Percentiles rank a stretch among this genome's conserved stretches.
These are phyloP conservation scores for Benincasa hispida DNA, from an alignment of 306 rosid species.

Conservation along the genomic window DNA sequence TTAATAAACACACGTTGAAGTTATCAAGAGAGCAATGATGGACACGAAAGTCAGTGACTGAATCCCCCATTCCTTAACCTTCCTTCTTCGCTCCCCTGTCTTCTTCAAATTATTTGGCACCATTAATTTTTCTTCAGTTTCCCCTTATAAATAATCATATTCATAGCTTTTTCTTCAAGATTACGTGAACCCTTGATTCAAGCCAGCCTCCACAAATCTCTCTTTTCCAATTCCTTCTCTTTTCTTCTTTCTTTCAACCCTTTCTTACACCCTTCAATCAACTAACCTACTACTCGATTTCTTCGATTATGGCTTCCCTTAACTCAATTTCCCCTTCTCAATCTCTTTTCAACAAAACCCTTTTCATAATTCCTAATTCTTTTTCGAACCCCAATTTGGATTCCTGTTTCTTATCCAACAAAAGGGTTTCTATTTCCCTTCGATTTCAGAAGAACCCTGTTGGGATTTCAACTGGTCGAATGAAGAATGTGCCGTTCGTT, in stretches of 20 bases:
- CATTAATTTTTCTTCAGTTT: neutral
- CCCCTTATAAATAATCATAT: too few relatives aligned
- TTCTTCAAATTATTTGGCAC: neutral
- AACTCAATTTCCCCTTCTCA: slow-evolving; percentile 40
- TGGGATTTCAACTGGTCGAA: slow-evolving; percentile 13
- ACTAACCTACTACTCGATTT: neutral
- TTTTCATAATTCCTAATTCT: neutral
- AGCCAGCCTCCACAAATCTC: neutral
- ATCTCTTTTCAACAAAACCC: slow-evolving; percentile 18
- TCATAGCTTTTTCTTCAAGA: slow-evolving; percentile 28
- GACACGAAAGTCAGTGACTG: neutral
- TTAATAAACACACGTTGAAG: neutral
- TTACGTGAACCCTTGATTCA: slow-evolving; percentile 11
- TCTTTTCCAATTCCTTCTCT: neutral
- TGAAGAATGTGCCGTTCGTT: slow-evolving; percentile 26
- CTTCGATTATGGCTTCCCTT: slow-evolving; percentile 50
- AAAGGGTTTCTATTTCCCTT: neutral
- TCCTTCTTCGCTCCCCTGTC: neutral
- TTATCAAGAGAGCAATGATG: neutral
- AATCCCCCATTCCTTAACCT: neutral
- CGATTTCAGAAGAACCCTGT: neutral
- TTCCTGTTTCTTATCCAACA: slow-evolving; percentile 18
- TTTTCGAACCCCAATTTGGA: slow-evolving; percentile 6
- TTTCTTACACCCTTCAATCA: slow-evolving; percentile 33
- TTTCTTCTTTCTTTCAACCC: neutral